Base-by-base conservation (phyloP, 345 rosid genomes). In the Salix udensis region DNA sequence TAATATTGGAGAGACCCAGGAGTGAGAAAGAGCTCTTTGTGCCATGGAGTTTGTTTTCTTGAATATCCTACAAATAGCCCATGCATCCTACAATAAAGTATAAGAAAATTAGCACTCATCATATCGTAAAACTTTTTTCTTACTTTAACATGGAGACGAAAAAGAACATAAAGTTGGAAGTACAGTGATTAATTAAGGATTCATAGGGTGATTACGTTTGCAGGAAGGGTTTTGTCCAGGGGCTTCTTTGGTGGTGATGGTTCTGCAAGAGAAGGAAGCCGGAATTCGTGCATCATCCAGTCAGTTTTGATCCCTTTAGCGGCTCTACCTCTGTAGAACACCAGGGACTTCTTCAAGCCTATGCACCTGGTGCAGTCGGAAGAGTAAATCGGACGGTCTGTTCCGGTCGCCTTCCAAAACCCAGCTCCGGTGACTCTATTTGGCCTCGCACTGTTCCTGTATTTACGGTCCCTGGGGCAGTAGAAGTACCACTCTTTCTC, bases 251-350 rank as follows among this genome's bases (percentile, higher is more conserved):
- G 82, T 3, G 86, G 88, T 10, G 84, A 76, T 15, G 92, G 85
- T 62, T 87, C 92, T 1, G 82, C 55, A 11, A 88, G 72, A 46
- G 98, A 87, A 77, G 98, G 98, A 44, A 95, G 87, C 16, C 97
- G 93, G 71, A 93, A 95, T 70, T 95, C 98, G n/a, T 95, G 98
- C 98, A 95, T 95, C 98, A 95, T 95, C 99, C 98, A 95, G 74
- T 95, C 99, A 4, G 98, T 95, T 83, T 95, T 95, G 30, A 88
- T 73, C 79, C 98, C 98, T 85, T 86, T 93, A 42, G 96, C 97
- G 7, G 98, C 98, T 86, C 97, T 77, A 18, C 99, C 99, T 77
- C 94, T 85, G 68, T 95, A 95, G 85, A 95, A 93, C 44, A 95
- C 99, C 4, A 95, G 87, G 5, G 99, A 95, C 65, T 95, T 95